Evolutionary conservation across 2,329 filamentous ascomycete species (phyloP), one percentile per base, ranked within the genome.

Genomic region (Fusarium torreyae): DNA sequence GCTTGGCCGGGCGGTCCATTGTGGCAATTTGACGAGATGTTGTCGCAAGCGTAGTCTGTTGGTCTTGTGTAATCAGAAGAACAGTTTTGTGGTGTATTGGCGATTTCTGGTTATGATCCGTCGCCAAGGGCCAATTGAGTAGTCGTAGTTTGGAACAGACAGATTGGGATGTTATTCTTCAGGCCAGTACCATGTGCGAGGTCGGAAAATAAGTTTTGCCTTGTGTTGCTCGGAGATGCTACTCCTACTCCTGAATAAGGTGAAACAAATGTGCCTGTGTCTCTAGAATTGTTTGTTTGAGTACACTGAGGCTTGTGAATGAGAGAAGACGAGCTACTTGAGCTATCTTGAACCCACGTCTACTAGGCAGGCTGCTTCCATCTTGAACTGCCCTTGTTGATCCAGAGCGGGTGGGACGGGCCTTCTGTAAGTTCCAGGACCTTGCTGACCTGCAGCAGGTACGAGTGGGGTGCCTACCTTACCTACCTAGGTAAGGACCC

Each of bases 1-100:
- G 77, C 61, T 82, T 82, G 20, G 49, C 49, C n/a, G 73, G 59
- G 2, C 55, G 65, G 18, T 78, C 73, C 80, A 81, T 81, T 11
- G 24, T 5, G n/a, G 38, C 14, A 9, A 38, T 18, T 8, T 51
- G 52, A n/a, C 20, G n/a, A 6, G 26, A 17, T 22, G 3, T 13
- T 34, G 13, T 28, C 17, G 24, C 28, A 31, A 31, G 15, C 11
- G 17, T 15, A 18, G 15, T 1, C 2, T 26, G 24, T 31, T 6
- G 11, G 31, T 9, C 14, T 3, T 14, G 40, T 14, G 1, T 18
- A 42, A 10, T 11, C 8, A 14, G 22, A 22, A 4, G 18, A 20
- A 36, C 5, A n/a, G 5, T 13, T 6, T 26, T 28, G 18, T 40
- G 31, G 13, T 6, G 43, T 36, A 33, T n/a, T 5, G 36, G 7